phyloP scores from a whole-genome alignment of 441 rosid species.

The Erodium trifolium region DNA sequence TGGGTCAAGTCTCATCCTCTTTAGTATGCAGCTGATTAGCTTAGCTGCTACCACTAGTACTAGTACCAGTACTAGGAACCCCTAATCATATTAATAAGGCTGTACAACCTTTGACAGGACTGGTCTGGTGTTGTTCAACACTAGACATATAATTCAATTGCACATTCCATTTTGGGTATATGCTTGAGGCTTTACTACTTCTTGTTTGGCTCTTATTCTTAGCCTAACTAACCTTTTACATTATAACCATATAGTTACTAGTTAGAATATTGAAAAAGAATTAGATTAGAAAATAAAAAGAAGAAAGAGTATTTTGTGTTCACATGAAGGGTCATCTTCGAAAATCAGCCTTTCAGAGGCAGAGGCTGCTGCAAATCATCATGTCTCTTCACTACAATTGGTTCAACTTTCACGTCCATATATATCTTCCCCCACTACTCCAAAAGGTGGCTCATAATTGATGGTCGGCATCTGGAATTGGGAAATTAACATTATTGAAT shows the following conservation, averaged over 20 bases:
- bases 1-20: constrained; percentile 1
- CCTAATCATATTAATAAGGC: neutral
- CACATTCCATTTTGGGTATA: neutral
- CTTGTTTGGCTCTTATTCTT: too few species aligned
- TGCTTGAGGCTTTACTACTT: neutral
- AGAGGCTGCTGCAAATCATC: neutral
- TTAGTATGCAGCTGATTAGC: neutral
- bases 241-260: too few species aligned
- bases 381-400: neutral
- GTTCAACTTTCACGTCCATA: neutral
- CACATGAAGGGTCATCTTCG: neutral
- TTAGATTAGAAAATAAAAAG: too few species aligned
- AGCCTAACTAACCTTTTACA: too few species aligned
- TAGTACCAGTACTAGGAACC: neutral
- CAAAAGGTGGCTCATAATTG: neutral
- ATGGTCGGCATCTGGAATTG: neutral
- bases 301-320: too few species aligned
- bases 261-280: too few species aligned
- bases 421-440: neutral
- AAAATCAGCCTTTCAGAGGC: neutral
- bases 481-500: neutral
- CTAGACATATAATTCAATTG: neutral
- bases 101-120: too few species aligned
- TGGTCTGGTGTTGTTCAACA: neutral
- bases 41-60: too few species aligned